Evolutionary conservation across 345 rosid genomes (phyloP).

Genomic region (Erodium maritimum): DNA sequence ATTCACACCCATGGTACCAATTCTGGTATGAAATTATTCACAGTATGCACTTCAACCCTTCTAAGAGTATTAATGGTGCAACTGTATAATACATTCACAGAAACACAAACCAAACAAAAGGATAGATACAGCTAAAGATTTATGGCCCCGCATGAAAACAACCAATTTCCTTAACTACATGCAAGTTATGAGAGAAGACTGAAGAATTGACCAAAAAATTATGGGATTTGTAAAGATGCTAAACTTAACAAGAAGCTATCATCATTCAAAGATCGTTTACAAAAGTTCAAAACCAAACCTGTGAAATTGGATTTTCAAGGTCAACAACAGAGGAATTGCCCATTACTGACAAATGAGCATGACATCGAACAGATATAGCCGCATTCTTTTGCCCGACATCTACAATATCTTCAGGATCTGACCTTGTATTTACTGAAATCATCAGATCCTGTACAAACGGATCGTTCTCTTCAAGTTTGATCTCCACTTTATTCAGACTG

Average conservation of each 20-base stretch:
- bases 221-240: not conserved
- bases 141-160: not conserved
- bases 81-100: not conserved
- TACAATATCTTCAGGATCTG: conserved; percentile 24
- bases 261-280: not conserved
- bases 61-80: not conserved
- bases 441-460: conserved; percentile 21
- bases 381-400: conserved; percentile 23
- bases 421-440: conserved; percentile 21
- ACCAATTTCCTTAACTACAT: not conserved
- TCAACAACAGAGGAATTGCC: conserved; percentile 22
- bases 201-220: not conserved
- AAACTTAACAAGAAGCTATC: not conserved
- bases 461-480: conserved; percentile 17
- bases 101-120: not conserved
- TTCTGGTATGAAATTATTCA: not conserved
- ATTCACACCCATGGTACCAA: not conserved
- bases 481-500: conserved; percentile 18
- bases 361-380: conserved; percentile 19
- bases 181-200: not conserved
- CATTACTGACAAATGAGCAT: conserved; percentile 16
- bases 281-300: conserved; percentile 18
- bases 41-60: not conserved
- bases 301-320: conserved; percentile 14
- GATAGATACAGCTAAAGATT: not conserved